phyloP scores from a whole-genome alignment of 164 flowering plant genomes.

The Protea cynaroides region DNA sequence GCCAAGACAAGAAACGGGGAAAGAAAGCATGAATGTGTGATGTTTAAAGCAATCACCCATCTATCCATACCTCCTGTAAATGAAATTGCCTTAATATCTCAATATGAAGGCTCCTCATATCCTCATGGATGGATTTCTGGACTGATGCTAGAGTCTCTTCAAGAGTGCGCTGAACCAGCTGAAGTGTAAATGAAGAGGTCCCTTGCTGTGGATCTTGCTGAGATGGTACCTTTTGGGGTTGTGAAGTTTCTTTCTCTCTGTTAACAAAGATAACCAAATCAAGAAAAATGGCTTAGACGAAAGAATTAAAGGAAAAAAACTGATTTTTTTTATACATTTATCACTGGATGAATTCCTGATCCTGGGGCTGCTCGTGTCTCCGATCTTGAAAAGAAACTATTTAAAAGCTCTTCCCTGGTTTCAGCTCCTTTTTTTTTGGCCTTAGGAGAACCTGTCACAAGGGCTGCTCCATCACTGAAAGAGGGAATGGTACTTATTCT shows the following conservation, averaged over 20 bases:
- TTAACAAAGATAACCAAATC: conserved; percentile 3
- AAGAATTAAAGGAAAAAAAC: background rate
- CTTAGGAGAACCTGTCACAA: conserved; percentile 73
- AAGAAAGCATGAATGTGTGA: background rate
- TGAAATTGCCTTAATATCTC: conserved; percentile 83
- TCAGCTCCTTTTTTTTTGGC: conserved; percentile 86
- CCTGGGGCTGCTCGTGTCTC: conserved; percentile 38
- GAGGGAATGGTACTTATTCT: conserved; percentile 72
- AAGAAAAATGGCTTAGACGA: background rate
- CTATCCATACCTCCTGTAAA: conserved; percentile 58
- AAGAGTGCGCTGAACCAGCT: conserved; percentile 79
- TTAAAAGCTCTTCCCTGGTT: conserved; percentile 69
- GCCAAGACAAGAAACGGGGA: background rate
- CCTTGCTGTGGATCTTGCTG: conserved; percentile 62
- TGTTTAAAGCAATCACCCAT: background rate
- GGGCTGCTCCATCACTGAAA: conserved; percentile 53
- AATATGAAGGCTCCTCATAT: conserved; percentile 87
- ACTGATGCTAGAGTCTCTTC: conserved; percentile 74
- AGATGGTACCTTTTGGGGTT: conserved; percentile 28
- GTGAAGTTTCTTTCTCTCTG: conserved; percentile 27
- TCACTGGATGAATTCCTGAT: conserved; percentile 30
- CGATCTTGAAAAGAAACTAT: conserved; percentile 45
- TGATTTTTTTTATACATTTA: conserved; percentile 43
- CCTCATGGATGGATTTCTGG: conserved; percentile 83
- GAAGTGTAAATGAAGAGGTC: conserved; percentile 62